Base-by-base conservation (phyloP, 768 basidiomycete genomes). In the Suillus luteus region DNA sequence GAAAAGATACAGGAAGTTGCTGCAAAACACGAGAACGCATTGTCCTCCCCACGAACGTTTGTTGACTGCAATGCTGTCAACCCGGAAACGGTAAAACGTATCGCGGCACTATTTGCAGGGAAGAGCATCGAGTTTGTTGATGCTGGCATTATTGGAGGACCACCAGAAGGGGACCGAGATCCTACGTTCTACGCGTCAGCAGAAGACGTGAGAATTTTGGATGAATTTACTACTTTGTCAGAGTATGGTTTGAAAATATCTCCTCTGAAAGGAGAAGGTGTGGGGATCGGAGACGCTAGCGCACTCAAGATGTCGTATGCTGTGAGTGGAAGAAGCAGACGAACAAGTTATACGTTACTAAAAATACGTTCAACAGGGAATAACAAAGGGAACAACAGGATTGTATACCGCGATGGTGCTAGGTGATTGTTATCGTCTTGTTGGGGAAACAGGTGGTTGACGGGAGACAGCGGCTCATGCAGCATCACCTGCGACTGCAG, bases 271-370 rank as follows among this genome's bases (percentile, higher is more conserved):
- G 83, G 81, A 27, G 81, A 83, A 60, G 82, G 80, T 35, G 76
- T 77, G 1, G 81, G 81, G 2, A 75, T 85, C 27, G 85, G 86
- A 5, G 85, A 83, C 66, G 86, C 85, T 1, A 87, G 86, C 65
- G 85, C 85, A 6, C 70, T 87, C 64, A 88, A 88, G 73, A 86
- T 86, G 86, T 84, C 85, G 22, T 86, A 88, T 72, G 83, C 83
- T 57, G 86, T 86, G 60, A 69, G 82, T 74, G n/a, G 55, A 37
- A 52, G 27, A 48, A 64, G 62, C 57, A 49, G 40, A 58, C 55
- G 64, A 19, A 48, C 19, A 22, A 22, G 49, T 59, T 10, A 15
- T 24, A 48, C 41, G 48, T 37, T 27, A 17, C 49, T 24, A 22
- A 27, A 14, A 55, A n/a, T 5, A 55, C 35, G 14, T 51, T 59